Base-by-base conservation (phyloP, 176 grass and related monocot species). In the Cenchrus purpureus region DNA sequence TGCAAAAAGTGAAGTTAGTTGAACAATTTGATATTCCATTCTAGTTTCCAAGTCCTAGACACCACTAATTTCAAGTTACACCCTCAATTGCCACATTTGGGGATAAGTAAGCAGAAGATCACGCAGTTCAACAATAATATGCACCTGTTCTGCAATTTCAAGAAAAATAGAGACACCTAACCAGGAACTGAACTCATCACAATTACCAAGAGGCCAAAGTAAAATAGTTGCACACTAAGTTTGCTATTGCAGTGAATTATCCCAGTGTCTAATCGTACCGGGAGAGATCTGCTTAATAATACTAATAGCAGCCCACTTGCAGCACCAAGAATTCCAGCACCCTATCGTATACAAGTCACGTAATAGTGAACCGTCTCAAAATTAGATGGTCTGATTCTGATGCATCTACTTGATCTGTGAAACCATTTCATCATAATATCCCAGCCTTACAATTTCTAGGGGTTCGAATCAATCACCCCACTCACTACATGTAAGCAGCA, bases 31-130 rank as follows among this genome's bases (percentile, higher is more conserved):
- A 44, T 40, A 40, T 40, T 40, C 3, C 37, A 40, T 40, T 40
- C 37, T 40, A 40, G 37, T 40, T 17, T 65, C 25, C 45, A 31
- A 65, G 55, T 52, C 61, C 65, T 65, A n/a, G 4, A 66, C 2
- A 65, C 32, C 32, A 37, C 13, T 67, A 68, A 10, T 8, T 40
- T 40, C 32, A 32, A 67, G 32, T 68, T 8, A 66, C 17, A 1
- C 1, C 70, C 45, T 72, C 45, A 74, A 54, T 32, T 16, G 10
- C 16, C 14, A 76, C 31, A 57, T 7, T 37, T 2, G 8, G 56
- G 29, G 55, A 57, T 29, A 75, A 40, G 8, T 12, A 76, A 58
- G 54, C 19, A 77, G 54, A 77, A 77, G 54, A 77, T 15, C 48
- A 16, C 48, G 52, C 15, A 73, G 12, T 73, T 52, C 13, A 73